These are phyloP conservation scores for Penicillium sp. DNA, from an alignment of 2,329 filamentous ascomycete species.

Conservation along the genomic window DNA sequence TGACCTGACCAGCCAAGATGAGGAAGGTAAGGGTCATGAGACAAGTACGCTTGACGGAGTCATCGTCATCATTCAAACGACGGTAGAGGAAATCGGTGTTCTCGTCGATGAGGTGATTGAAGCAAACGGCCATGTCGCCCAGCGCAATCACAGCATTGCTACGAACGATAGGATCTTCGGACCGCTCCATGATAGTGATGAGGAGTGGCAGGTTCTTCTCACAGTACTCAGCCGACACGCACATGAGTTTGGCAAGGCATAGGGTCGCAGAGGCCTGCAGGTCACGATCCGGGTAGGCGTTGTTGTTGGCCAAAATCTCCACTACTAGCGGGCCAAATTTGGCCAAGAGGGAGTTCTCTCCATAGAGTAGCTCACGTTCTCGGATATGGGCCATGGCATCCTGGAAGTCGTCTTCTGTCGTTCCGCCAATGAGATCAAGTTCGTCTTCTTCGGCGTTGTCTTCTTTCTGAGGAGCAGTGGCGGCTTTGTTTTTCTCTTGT, in stretches of 20 bases:
- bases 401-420: conserved; percentile 89
- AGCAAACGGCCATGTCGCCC: conserved; percentile 98
- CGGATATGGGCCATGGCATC: conserved; percentile 82
- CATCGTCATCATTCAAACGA: conserved; percentile 81
- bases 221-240: conserved; percentile 94
- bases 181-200: conserved; percentile 96
- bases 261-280: conserved; percentile 91
- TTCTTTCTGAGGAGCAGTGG: conserved; percentile 46
- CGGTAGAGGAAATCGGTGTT: conserved; percentile 98
- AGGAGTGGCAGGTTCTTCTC: conserved; percentile 87
- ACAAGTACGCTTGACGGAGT: conserved; percentile 92
- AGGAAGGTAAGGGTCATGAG: conserved; percentile 98
- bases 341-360: conserved; percentile 77
- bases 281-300: conserved; percentile 81
- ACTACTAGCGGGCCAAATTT: conserved; percentile 88
- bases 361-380: conserved; percentile 79
- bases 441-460: conserved; percentile 74
- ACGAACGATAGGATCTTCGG: conserved; percentile 84
- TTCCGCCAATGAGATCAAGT: conserved; percentile 92
- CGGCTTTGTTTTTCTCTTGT: conserved; percentile 49
- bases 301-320: conserved; percentile 94
- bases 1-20: conserved; percentile 95
- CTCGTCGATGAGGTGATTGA: conserved; percentile 98
- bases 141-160: conserved; percentile 96
- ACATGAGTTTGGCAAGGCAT: conserved; percentile 98